Base-by-base conservation (phyloP, 106 monocot species). In the Cymbidium sinense region DNA sequence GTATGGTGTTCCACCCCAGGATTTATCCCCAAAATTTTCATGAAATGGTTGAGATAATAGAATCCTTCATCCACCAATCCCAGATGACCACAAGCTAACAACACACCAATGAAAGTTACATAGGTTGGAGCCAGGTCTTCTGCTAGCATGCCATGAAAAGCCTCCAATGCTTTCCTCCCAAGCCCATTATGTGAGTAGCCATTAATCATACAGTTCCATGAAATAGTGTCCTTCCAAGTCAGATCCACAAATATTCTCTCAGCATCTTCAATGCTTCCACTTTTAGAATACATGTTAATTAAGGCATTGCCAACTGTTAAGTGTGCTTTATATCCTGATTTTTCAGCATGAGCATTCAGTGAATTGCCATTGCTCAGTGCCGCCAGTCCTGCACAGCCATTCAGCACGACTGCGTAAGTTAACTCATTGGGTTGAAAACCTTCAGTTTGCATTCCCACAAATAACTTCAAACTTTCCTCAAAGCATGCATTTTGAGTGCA, bases 171-270 rank as follows among this genome's bases (percentile, higher is more conserved):
- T 73, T 88, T 85, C 44, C 61, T 81, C 30, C 84, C 86, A 78
- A 86, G 83, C 15, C 88, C 90, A 75, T 82, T 85, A 78, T 88
- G 83, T 3, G 89, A 75, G 72, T 82, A 90, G 62, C 81, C 86
- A 34, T 83, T 84, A 51, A 95, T 85, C 62, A 95, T 90, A 12
- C 87, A 85, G 75, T 90, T 93, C 93, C 95, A 93, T 71, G 93
- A 84, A 27, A 95, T 75, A 1, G 83, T 77, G 43, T 95, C 88
- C 69, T 75, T 73, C 35, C 21, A 12, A 78, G 30, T 64, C 90
- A 95, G 86, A 43, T 7, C 39, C 1, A 12, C 50, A 51, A 93
- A 93, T 25, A 86, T 77, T 72, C 19, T 81, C 17, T 43, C 44
- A 43, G 88, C 90, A 25, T 87, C 82, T 23, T 80, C 74, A 47